phyloP scores from a whole-genome alignment of 345 rosid genomes.

The Heritiera fomes region DNA sequence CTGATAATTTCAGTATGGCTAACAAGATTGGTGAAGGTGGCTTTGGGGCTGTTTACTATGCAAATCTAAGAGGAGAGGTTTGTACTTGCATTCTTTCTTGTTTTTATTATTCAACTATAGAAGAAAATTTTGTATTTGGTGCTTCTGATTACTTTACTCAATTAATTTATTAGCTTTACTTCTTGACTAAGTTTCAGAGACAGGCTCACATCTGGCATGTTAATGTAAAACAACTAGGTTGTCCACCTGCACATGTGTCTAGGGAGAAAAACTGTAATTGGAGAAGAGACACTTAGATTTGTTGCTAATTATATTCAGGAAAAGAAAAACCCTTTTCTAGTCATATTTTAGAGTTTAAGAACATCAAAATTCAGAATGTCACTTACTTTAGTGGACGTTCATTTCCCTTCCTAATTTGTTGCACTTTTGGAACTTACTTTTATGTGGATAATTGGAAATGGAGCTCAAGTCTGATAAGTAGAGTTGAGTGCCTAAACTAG shows the following conservation, averaged over 20 bases:
- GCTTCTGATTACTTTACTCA: neutral
- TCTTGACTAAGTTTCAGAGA: constrained; percentile 7
- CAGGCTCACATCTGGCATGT: neutral
- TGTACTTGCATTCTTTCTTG: constrained; percentile 21
- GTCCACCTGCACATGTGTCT: neutral
- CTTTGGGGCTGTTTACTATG: constrained; percentile 87
- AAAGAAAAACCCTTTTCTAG: neutral
- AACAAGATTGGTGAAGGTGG: constrained; percentile 94
- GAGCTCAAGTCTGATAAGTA: constrained; percentile 6
- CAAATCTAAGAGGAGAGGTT: constrained; percentile 94
- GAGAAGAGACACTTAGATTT: neutral
- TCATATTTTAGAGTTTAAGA: constrained; percentile 5
- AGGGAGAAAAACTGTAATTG: neutral
- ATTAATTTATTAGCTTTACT: neutral
- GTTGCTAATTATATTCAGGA: constrained; percentile 8
- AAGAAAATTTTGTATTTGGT: constrained; percentile 1
- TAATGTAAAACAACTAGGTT: constrained; percentile 4
- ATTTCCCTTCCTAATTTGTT: neutral
- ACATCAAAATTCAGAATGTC: constrained; percentile 7
- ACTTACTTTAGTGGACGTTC: neutral
- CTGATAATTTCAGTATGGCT: constrained; percentile 78
- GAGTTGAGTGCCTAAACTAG: constrained; percentile 10
- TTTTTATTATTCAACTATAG: constrained; percentile 13
- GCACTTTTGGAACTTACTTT: neutral
- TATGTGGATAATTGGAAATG: neutral